Base-by-base conservation (phyloP, 345 rosid species). In the Raphanus raphanistrum region DNA sequence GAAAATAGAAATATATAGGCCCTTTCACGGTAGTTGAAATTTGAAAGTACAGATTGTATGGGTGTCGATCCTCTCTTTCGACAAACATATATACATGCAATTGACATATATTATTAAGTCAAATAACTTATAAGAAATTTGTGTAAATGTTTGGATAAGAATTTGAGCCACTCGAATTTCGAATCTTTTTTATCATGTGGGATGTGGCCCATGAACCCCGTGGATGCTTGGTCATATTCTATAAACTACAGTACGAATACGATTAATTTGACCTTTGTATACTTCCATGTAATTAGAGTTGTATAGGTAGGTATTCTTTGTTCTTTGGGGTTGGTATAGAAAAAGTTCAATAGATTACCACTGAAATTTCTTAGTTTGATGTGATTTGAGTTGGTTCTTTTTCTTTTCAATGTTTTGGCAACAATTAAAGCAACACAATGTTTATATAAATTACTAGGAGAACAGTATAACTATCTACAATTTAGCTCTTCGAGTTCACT, bases 151-250 rank as follows among this genome's bases (percentile, higher is more conserved):
- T 70, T 70, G 80, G 66, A 9, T 17, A 66, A 71, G 38, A 71
- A 61, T 71, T 72, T 10, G 62, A 78, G 72, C 76, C 72, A 66
- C 71, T 65, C 72, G 25, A 65, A 65, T 25, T 41, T 58, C 68
- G 16, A 72, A 25, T 21, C 15, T 29, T 52, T 71, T 28, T 16
- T 58, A 4, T 31, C 72, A 66, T 65, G 62, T 78, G 76, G 63
- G 68, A 66, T 72, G 54, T 72, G 68, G 76, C 72, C 73, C 68
- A 17, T 71, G 65, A 15, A 57, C 68, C 6, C 27, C 54, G 1
- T 65, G 3, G 72, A 66, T 78, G 77, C 81, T 66, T 26, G 21
- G 55, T 65, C 68, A 36, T 65, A 65, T 71, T 71, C 76, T 64
- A 12, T 15, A 13, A 27, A 58, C 61, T 13, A 58, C 58, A 27